Base-by-base conservation (phyloP, 2,329 filamentous ascomycete genomes). In the Colletotrichum salicis region DNA sequence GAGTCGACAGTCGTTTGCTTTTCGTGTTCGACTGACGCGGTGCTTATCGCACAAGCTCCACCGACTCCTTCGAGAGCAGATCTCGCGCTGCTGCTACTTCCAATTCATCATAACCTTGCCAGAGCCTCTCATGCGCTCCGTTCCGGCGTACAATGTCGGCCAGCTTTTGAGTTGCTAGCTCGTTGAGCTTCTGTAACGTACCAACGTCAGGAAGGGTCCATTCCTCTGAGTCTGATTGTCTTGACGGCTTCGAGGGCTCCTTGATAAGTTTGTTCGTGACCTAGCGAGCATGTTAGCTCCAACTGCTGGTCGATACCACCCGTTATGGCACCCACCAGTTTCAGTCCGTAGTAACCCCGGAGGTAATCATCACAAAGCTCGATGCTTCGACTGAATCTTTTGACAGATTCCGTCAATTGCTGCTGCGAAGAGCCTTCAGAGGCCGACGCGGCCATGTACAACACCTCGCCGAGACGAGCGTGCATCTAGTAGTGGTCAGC, bases 331-430 rank as follows among this genome's bases (percentile, higher is more conserved):
- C 88, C 77, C 82, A 95, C 92, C 81, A 95, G 81, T 80, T 96
- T 96, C 71, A 99, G 84, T 7, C 96, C 96, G 81, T 97, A 98
- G 80, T 95, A 97, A 1, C 95, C 96, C 73, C 96, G 91, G 73
- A 98, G 82, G 80, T 98, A 98, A 79, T 95, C 91, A 76, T 98
- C 94, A 78, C 96, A 98, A 64, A 99, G 88, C 83, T 99, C 96
- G 75, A 98, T 90, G 78, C 95, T 96, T 77, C 96, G 90, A 79
- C 93, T 94, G 82, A 97, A 98, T 75, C 95, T 90, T 79, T 94
- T 93, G 65, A 97, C 82, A 5, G 94, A 91, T 79, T 95, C 93
- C 55, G 88, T 86, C 66, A 96, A 84, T 76, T 89, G 85, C 79
- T 87, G 88, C 55, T 85, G 81, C 3, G 83, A 78, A 33, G 83